Evolutionary conservation across 2,329 filamentous ascomycete species (phyloP), one percentile per base, ranked within the genome.

Genomic region (Xylaria sp.): DNA sequence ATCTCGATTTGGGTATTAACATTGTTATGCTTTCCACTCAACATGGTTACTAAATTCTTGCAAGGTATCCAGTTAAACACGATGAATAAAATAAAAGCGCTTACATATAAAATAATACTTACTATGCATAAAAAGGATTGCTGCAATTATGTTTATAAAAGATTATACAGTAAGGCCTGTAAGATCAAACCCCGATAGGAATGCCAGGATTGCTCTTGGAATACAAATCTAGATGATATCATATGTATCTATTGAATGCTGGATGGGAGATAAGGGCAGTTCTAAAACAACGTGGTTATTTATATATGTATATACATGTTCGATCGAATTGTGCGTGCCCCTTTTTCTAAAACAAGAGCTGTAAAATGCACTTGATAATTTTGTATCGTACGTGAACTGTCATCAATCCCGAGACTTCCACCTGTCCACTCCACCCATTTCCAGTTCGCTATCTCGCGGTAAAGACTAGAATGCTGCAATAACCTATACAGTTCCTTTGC

Each of bases 401-500:
- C 48, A 48, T 36, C 36, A 46, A 20, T 13, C 40, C 26, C 58
- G 10, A 15, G 11, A 15, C 11, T 38, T 28, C 42, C n/a, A 38
- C 44, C 9, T 38, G 7, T 33, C 46, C 20, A 40, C n/a, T 10
- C 46, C 20, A 17, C 28, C 15, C 11, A 26, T 26, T n/a, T n/a
- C 54, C 3, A 5, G 13, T 9, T 17, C 9, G 54, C 33, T 4
- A 58, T 42, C 13, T 42, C 13, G 31, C 10, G 33, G 53, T 11
- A 23, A 38, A 23, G n/a, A 56, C n/a, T 10, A 38, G n/a, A 46
- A 63, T 56, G 6, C 11, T 36, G 23, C 11, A 56, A 38, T 15
- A 9, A 51, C 40, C 62, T 3, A n/a, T 48, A 33, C 44, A 31
- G 33, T 46, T 60, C 48, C 11, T 48, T 44, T 51, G 56, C 59